Conservation (phyloP, 176 grass and related monocot species). For the Coix lacrymajobi region DNA sequence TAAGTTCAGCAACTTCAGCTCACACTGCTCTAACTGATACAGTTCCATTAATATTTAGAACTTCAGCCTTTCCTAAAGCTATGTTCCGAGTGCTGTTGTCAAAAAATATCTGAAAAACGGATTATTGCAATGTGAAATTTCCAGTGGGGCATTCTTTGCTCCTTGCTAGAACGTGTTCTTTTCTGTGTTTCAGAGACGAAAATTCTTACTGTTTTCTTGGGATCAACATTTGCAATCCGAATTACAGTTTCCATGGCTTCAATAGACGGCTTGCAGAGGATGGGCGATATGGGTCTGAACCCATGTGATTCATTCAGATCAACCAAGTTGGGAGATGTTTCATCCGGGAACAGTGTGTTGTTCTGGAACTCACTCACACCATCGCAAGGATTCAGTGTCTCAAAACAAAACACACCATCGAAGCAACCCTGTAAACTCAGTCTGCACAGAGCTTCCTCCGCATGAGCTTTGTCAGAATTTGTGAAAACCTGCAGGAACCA, state of each 20-base stretch:
- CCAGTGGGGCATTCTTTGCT: background rate
- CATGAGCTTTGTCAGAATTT: constrained; percentile 57
- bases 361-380: background rate
- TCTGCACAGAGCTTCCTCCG: constrained; percentile 37
- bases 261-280: constrained; percentile 59
- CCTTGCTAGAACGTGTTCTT: background rate
- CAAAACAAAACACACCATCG: constrained; percentile 67
- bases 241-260: constrained; percentile 57
- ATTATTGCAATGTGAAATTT: background rate
- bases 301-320: background rate
- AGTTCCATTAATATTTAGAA: constrained; percentile 20
- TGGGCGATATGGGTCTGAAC: constrained; percentile 27
- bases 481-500: constrained; percentile 49
- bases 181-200: background rate
- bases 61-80: constrained; percentile 43
- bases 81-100: constrained; percentile 58
- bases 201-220: constrained; percentile 39
- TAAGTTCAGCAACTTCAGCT: background rate
- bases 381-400: constrained; percentile 51
- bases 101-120: constrained; percentile 52
- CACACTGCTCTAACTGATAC: background rate
- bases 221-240: constrained; percentile 44
- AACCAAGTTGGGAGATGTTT: background rate
- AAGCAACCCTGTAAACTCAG: constrained; percentile 57
- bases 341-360: background rate